Conservation (phyloP, 257 asterid genomes). For the Leptodermis oblonga region DNA sequence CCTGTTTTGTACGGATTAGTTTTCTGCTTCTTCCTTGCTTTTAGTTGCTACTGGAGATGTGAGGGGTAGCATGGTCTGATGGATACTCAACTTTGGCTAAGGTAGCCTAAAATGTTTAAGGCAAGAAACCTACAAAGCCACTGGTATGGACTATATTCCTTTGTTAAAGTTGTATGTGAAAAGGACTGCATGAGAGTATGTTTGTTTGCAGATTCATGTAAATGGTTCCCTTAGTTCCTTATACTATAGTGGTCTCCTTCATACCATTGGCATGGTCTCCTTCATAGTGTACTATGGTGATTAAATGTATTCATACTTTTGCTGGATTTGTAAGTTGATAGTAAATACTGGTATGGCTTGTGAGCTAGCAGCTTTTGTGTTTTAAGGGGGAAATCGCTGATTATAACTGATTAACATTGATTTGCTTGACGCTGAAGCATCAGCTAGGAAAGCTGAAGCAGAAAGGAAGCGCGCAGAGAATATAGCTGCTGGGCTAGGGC, state of each 20-base stretch:
- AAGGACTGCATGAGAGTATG: not conserved
- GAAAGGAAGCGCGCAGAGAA: constrained; percentile 75
- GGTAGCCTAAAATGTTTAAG: not conserved
- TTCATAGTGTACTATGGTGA: not conserved
- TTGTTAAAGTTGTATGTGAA: not conserved
- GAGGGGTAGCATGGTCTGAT: not conserved
- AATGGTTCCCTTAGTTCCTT: not conserved
- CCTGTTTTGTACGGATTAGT: not conserved
- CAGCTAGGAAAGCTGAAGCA: constrained; percentile 60
- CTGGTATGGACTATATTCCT: not conserved
- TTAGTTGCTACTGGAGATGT: not conserved
- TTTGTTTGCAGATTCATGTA: not conserved
- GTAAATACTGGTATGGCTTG: not conserved
- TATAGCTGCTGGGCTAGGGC: constrained; percentile 65
- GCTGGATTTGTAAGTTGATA: not conserved
- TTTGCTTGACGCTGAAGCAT: constrained; percentile 60
- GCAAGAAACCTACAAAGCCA: not conserved
- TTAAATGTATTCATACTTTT: not conserved
- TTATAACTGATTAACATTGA: not conserved
- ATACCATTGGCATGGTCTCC: not conserved
- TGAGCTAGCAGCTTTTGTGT: not conserved
- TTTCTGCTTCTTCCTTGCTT: not conserved
- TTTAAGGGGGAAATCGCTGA: not conserved
- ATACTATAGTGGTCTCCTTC: not conserved
- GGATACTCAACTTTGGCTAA: not conserved